These are phyloP conservation scores for Citrullus colocynthis DNA, from an alignment of 306 rosid species.

Conservation along the genomic window DNA sequence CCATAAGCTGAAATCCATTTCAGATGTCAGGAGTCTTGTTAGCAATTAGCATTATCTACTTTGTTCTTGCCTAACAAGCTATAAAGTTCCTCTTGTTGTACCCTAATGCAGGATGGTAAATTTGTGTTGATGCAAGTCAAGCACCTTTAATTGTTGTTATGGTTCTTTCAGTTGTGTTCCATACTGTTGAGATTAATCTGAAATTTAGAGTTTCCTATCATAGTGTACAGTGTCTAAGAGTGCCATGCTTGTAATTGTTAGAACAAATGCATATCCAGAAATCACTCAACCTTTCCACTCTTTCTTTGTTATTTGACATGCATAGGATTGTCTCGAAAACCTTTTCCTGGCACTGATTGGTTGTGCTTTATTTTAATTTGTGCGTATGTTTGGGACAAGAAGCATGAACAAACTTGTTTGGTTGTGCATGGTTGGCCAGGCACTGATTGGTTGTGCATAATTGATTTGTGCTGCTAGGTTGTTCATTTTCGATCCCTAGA, in stretches of 20 bases:
- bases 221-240: background rate
- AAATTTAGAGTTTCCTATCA: background rate
- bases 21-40: background rate
- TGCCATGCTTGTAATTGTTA: background rate
- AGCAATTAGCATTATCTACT: background rate
- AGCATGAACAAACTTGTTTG: background rate
- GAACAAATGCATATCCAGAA: background rate
- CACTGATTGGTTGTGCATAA: conserved; percentile 5
- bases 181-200: background rate
- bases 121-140: background rate
- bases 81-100: background rate
- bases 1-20: background rate
- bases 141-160: background rate
- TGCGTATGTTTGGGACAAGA: background rate
- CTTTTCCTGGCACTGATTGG: conserved; percentile 8
- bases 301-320: background rate
- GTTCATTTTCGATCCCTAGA: conserved; percentile 83
- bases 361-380: conserved; percentile 9
- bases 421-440: conserved; percentile 6
- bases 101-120: background rate
- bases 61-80: background rate
- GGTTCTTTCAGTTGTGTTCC: background rate
- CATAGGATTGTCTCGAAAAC: background rate
- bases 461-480: conserved; percentile 37
- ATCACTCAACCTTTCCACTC: background rate